Evolutionary conservation across 164 flowering plant species (phyloP).

Genomic region (Malania oleifera): DNA sequence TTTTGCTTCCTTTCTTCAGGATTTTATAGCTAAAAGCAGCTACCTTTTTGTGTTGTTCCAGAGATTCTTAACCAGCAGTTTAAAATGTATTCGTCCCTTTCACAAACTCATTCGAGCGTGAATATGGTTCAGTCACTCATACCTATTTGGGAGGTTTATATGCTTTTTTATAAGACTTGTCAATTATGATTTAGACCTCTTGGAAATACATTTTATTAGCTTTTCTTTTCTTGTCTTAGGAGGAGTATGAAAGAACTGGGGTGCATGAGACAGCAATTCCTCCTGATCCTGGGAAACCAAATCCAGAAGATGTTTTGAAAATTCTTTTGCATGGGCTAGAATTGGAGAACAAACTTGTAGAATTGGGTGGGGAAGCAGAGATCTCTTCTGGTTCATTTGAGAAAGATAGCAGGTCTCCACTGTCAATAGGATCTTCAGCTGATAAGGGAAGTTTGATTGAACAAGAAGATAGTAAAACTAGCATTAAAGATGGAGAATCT

Average conservation of each 20-base stretch:
- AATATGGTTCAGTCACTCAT: constrained; percentile 95
- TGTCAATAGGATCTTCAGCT: constrained; percentile 24
- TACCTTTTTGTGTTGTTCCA: constrained; percentile 27
- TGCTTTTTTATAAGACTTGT: not conserved
- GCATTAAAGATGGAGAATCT: constrained; percentile 13
- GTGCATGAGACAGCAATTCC: constrained; percentile 31
- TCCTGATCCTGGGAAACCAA: constrained; percentile 66
- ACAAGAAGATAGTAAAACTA: constrained; percentile 10
- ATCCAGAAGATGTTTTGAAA: constrained; percentile 53
- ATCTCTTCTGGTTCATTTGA: constrained; percentile 15
- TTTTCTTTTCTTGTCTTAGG: constrained; percentile 38
- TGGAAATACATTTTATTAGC: constrained; percentile 5
- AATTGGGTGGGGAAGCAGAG: constrained; percentile 31
- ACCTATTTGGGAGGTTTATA: constrained; percentile 94
- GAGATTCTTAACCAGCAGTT: constrained; percentile 82
- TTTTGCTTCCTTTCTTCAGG: not conserved
- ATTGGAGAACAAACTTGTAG: constrained; percentile 33
- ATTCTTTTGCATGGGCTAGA: constrained; percentile 44
- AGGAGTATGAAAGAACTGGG: constrained; percentile 79
- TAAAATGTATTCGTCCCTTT: constrained; percentile 60
- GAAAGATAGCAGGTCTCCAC: constrained; percentile 23
- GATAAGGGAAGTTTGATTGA: constrained; percentile 24
- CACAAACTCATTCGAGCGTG: constrained; percentile 72
- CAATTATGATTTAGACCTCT: not conserved
- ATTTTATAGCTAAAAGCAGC: constrained; percentile 1